Evolutionary conservation across 305 asterid species (phyloP).

Genomic region (Fraxinus latifolia): DNA sequence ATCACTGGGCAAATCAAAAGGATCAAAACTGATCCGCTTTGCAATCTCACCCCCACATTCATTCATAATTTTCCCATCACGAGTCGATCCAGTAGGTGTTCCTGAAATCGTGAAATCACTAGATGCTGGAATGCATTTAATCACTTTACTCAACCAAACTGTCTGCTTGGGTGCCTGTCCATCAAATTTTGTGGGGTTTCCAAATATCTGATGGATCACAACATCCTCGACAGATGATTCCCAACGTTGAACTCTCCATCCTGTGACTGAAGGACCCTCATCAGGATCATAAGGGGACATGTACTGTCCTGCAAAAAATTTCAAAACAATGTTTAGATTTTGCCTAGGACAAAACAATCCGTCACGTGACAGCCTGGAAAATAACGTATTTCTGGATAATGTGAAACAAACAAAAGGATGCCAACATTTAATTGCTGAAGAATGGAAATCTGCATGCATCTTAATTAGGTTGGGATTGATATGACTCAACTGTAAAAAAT

Average conservation of each 20-base stretch:
- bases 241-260: constrained; percentile 99
- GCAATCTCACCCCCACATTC: constrained; percentile 57
- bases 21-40: constrained; percentile 81
- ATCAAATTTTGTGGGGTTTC: constrained; percentile 79
- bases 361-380: neutral
- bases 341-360: neutral
- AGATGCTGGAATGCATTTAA: constrained; percentile 84
- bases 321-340: constrained; percentile 14
- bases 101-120: constrained; percentile 56
- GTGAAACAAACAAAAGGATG: neutral
- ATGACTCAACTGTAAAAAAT: neutral
- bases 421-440: neutral
- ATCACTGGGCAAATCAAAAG: constrained; percentile 96
- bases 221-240: constrained; percentile 95
- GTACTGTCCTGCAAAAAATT: constrained; percentile 79
- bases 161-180: constrained; percentile 95
- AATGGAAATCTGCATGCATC: neutral
- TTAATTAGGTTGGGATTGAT: neutral
- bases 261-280: constrained; percentile 96
- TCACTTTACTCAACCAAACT: constrained; percentile 94
- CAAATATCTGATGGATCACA: constrained; percentile 95
- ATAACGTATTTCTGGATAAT: neutral
- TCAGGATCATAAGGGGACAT: constrained; percentile 99
- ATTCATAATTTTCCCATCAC: constrained; percentile 50
- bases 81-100: constrained; percentile 37